Evolutionary conservation across 345 rosid species (phyloP).

Genomic region (Pistacia integerrima): DNA sequence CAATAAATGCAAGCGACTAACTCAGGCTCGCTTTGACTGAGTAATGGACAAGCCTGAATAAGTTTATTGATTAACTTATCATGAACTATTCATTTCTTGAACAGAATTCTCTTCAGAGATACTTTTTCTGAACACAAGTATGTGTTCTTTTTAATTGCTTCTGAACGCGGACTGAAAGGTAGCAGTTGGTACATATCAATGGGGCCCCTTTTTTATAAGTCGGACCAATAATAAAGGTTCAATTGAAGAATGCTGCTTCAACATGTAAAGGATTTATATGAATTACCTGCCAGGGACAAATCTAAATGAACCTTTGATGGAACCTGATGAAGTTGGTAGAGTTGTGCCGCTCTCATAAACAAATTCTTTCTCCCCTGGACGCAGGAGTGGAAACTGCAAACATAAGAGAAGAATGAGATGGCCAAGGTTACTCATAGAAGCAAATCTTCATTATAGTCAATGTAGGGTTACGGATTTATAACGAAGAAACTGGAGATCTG

Average conservation of each 20-base stretch:
- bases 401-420: conserved; percentile 17
- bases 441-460: background rate
- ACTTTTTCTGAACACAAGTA: background rate
- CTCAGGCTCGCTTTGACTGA: too few relatives aligned
- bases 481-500: too few relatives aligned
- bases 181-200: background rate
- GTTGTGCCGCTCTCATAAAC: conserved; percentile 64
- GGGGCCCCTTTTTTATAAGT: background rate
- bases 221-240: background rate
- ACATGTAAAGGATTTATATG: background rate
- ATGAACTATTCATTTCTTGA: background rate
- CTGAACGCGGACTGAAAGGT: background rate
- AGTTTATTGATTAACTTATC: background rate
- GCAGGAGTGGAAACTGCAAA: conserved; percentile 67
- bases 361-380: conserved; percentile 67
- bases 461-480: background rate
- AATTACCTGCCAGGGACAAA: conserved; percentile 89
- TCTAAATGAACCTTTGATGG: conserved; percentile 75
- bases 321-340: conserved; percentile 46
- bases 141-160: background rate
- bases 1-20: too few relatives aligned
- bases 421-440: background rate
- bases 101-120: background rate
- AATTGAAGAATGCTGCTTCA: background rate
- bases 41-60: background rate